phyloP scores from a whole-genome alignment of 352 stramenopile genomes.

The Lagenidium giganteum region DNA sequence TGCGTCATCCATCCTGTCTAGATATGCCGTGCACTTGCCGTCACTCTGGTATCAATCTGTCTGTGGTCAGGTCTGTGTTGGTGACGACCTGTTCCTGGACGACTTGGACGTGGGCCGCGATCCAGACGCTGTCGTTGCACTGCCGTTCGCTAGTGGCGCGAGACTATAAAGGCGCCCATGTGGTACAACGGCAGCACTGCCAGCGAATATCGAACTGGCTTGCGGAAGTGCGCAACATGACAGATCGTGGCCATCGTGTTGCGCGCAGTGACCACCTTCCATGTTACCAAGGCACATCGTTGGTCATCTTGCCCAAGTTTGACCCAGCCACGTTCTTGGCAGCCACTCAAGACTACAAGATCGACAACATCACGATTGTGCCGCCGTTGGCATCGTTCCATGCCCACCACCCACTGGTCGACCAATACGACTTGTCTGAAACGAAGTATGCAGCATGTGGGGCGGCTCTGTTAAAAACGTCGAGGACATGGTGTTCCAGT shows the following conservation, averaged over 20 bases:
- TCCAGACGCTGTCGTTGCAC: constrained; percentile 10
- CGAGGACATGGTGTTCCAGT: constrained; percentile 39
- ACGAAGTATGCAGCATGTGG: constrained; percentile 66
- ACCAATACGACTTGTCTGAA: constrained; percentile 88
- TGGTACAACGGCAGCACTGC: no score
- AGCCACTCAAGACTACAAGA: constrained; percentile 21
- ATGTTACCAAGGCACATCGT: constrained; percentile 41
- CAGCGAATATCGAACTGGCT: no score
- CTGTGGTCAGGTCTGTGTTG: no score
- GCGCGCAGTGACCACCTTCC: constrained; percentile 30
- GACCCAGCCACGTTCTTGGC: constrained; percentile 67
- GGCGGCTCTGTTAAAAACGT: constrained; percentile 71
- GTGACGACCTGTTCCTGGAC: no score
- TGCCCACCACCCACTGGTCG: constrained; percentile 86
- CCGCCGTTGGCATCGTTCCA: constrained; percentile 84
- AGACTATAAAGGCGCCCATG: no score
- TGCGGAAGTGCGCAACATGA: no score
- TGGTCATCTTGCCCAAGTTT: constrained; percentile 74
- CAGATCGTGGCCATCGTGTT: constrained; percentile 87
- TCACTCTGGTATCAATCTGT: no score
- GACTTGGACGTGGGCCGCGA: no score
- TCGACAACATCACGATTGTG: constrained; percentile 56
- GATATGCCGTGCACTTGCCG: no score
- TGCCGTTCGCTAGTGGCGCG: constrained; percentile 92
- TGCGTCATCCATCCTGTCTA: no score